A percentile compares a stretch with the other conserved stretches of the same genome.
These are phyloP conservation scores for Aphanocladium album DNA, from an alignment of 2,329 filamentous ascomycete genomes.

Conservation along the genomic window DNA sequence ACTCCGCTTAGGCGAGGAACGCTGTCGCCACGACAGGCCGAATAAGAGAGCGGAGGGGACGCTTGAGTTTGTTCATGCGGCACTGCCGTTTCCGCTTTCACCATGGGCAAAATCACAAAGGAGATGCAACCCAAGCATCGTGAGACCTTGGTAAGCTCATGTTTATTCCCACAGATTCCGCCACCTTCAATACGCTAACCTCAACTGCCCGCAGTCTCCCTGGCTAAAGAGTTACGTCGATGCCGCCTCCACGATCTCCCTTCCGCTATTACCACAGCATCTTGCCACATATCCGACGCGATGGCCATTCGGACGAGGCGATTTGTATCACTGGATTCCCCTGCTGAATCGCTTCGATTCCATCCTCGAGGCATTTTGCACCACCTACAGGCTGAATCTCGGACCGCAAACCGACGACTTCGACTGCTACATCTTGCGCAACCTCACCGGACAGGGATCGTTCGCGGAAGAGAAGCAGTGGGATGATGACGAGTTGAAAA, in stretches of 20 bases:
- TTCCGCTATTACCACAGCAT: conserved; percentile 71
- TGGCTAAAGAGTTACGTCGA: conserved; percentile 80
- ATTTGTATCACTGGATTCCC: conserved; percentile 97
- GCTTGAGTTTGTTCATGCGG: conserved; percentile 45
- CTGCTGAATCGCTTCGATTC: conserved; percentile 89
- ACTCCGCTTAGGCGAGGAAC: conserved; percentile 29
- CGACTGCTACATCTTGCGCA: conserved; percentile 57
- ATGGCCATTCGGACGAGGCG: conserved; percentile 94
- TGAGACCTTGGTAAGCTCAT: conserved; percentile 56
- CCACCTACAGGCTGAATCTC: conserved; percentile 71
- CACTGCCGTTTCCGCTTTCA: conserved; percentile 53
- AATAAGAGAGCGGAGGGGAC: conserved; percentile 54
- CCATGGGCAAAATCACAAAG: conserved; percentile 66
- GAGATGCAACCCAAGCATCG: conserved; percentile 61
- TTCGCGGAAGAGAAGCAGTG: conserved; percentile 45
- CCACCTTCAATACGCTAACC: conserved; percentile 11
- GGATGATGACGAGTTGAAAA: conserved; percentile 41
- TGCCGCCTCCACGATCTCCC: conserved; percentile 59
- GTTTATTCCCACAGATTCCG: not conserved
- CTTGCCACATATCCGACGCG: conserved; percentile 76
- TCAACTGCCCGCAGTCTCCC: conserved; percentile 60
- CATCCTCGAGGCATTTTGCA: conserved; percentile 76
- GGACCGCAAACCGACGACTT: conserved; percentile 80
- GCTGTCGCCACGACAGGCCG: conserved; percentile 36
- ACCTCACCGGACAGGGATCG: conserved; percentile 48